Evolutionary conservation across 805 yeast genomes (phyloP).

Genomic region (Candida orba): DNA sequence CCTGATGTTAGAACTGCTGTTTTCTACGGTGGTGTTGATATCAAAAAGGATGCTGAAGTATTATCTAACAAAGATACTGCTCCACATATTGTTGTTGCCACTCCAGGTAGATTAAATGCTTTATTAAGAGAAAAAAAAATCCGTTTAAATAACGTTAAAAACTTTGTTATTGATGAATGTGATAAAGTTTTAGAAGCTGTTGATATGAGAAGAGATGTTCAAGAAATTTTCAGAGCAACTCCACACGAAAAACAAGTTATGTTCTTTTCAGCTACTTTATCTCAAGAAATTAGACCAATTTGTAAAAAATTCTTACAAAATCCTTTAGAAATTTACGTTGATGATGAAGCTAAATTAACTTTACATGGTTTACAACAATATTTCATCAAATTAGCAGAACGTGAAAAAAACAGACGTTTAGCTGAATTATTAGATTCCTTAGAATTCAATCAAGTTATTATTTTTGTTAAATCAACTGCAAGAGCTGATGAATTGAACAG

Average conservation of each 20-base stretch:
- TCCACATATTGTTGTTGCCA: constrained; percentile 95
- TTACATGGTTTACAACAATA: constrained; percentile 97
- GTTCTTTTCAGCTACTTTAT: constrained; percentile 97
- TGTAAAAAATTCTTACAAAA: constrained; percentile 98
- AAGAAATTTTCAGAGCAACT: constrained; percentile 93
- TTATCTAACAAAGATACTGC: constrained; percentile 88
- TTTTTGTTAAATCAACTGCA: constrained; percentile 83
- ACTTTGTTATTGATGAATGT: constrained; percentile 96
- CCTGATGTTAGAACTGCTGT: constrained; percentile 97
- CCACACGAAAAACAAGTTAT: constrained; percentile 98
- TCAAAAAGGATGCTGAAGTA: constrained; percentile 76
- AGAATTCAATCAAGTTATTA: constrained; percentile 97
- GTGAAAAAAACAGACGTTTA: constrained; percentile 87
- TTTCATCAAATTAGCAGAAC: constrained; percentile 82
- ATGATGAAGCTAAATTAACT: constrained; percentile 94
- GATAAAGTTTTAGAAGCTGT: constrained; percentile 89
- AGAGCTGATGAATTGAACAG: constrained; percentile 91
- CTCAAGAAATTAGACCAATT: constrained; percentile 90
- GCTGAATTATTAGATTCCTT: constrained; percentile 88
- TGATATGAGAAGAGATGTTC: constrained; percentile 98
- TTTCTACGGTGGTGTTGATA: constrained; percentile 92
- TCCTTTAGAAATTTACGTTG: constrained; percentile 95
- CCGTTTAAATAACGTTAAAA: constrained; percentile 82
- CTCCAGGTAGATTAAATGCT: constrained; percentile 97
- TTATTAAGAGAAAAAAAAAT: constrained; percentile 86